Conservation (phyloP, 768 basidiomycete genomes). For the Trametes maxima region DNA sequence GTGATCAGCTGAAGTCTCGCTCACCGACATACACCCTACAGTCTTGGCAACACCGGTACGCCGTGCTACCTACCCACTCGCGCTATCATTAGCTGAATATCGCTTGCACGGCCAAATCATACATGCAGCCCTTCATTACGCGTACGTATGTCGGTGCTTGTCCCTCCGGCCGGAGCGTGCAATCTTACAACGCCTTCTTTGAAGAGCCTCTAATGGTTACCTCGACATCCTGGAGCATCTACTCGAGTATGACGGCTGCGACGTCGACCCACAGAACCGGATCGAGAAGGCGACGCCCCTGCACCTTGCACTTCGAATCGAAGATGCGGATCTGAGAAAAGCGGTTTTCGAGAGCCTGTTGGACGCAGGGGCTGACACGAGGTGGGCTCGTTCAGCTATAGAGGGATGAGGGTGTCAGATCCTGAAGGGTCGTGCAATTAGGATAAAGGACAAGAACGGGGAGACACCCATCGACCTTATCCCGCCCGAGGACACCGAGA, state of each 20-base stretch:
- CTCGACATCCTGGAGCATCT: conserved; percentile 70
- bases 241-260: conserved; percentile 73
- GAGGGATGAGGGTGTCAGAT: background rate
- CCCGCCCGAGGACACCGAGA: conserved; percentile 52
- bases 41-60: conserved; percentile 80
- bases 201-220: conserved; percentile 57
- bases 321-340: conserved; percentile 54
- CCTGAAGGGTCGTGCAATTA: conserved; percentile 29
- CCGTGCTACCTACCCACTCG: conserved; percentile 3
- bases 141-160: conserved; percentile 49
- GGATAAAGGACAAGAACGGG: conserved; percentile 74
- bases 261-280: conserved; percentile 77
- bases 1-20: background rate
- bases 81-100: background rate
- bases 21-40: conserved; percentile 17
- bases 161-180: background rate
- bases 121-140: conserved; percentile 64
- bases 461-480: conserved; percentile 59
- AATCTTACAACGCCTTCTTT: background rate
- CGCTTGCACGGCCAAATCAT: background rate
- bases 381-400: conserved; percentile 41
- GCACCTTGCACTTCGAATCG: conserved; percentile 67
- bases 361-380: conserved; percentile 78
- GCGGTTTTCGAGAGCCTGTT: conserved; percentile 64
- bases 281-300: conserved; percentile 75